Percentiles rank a stretch among this genome's conserved stretches.
Evolutionary conservation across 495 filamentous ascomycete genomes (phyloP).

Genomic region (Xanthoparmelia taractica): DNA sequence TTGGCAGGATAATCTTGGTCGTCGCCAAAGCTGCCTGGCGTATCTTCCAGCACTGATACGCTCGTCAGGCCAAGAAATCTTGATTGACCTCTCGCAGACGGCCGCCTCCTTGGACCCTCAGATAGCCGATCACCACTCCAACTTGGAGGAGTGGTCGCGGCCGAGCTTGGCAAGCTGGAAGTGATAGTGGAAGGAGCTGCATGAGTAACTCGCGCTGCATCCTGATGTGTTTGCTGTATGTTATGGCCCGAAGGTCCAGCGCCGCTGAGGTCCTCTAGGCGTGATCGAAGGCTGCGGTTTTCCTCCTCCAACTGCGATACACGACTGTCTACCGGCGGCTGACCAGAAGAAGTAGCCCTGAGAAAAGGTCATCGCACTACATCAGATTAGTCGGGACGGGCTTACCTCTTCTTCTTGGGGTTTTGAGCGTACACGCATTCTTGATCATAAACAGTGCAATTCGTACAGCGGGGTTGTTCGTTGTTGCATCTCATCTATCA

Average conservation of each 20-base stretch:
- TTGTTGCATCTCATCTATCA: background rate
- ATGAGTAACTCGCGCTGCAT: background rate
- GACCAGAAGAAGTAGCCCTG: background rate
- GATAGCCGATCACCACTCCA: background rate
- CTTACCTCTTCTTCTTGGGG: background rate
- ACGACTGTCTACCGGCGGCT: background rate
- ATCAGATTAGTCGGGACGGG: background rate
- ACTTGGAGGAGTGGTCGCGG: background rate
- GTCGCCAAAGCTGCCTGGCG: background rate
- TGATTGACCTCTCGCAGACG: background rate
- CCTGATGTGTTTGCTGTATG: background rate
- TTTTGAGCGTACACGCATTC: background rate
- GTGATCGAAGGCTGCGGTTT: background rate
- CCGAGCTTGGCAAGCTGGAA: background rate
- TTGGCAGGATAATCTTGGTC: background rate
- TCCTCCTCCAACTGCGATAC: background rate
- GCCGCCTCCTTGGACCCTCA: background rate
- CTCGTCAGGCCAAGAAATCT: background rate
- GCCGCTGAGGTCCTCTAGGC: background rate
- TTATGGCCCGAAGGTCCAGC: background rate
- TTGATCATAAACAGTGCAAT: background rate
- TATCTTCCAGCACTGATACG: background rate
- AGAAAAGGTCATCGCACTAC: background rate
- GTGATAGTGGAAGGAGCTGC: background rate
- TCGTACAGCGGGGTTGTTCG: background rate